Base-by-base conservation (phyloP, 345 rosid genomes). In the Salix udensis region DNA sequence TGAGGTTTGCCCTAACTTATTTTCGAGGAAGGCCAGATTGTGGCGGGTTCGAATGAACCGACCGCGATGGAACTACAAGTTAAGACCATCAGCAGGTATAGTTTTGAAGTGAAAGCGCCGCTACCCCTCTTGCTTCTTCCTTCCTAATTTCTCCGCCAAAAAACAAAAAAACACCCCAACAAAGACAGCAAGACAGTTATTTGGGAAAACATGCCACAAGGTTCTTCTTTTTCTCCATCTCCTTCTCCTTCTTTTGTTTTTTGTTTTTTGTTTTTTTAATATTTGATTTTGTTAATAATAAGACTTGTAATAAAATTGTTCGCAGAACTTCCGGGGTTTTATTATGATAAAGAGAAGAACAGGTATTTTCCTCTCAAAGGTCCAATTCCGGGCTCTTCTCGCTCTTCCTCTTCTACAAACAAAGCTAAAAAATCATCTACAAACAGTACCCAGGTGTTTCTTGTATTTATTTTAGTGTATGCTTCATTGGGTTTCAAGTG, bases 271-370 rank as follows among this genome's bases (percentile, higher is more conserved):
- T 21, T 65, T 65, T 46, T 46, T 34, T 7, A 40, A 40, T 0
- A 13, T 66, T 36, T 34, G 6, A 4, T 18, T 37, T 7, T 65
- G 2, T 1, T 4, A 16, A 2, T 73, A 60, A 37, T 30, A 53
- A 12, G 16, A 48, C 23, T 19, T 36, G 14, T 46, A 21, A 2
- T 48, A 15, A 15, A 55, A 11, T 36, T 64, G 67, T 12, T 44
- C n/a, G 62, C 89, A 91, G 98, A 93, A 34, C 90, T 91, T 82
- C 94, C 93, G 50, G 98, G 98, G 58, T 92, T 88, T 75, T 92
- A 93, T 78, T 92, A 74, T 81, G 98, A 96, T 83, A 88, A 87
- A 40, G 96, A 88, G 88, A 96, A 89, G 92, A 92, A 93, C 79
- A 83, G 97, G 80, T 92, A 91, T 72, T 96, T 92, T 79, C 94